Evolutionary conservation across 164 flowering plant species (phyloP), one percentile per base, ranked within the genome.

Genomic region (Berberis thunbergii): DNA sequence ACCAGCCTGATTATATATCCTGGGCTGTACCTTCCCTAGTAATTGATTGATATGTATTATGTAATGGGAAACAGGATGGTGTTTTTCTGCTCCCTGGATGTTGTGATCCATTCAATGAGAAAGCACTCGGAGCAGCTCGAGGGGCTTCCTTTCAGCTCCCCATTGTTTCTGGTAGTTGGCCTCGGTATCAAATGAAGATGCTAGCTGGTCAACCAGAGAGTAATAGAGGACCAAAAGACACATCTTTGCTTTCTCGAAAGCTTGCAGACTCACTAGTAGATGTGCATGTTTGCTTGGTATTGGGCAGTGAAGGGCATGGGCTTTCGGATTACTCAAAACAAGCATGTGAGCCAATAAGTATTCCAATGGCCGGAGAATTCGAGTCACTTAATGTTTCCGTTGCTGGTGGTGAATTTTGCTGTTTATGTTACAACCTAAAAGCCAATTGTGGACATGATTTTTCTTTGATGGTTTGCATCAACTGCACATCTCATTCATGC

Each of bases 321-420:
- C 85, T 93, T 43, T 88, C 97, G 1, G 81, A 81, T 72, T 59
- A 78, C 70, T 76, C 94, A 40, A 71, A 49, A 68, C 53, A 55
- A 41, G 70, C n/a, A 2, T 87, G 86, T 69, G 91, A 87, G 76
- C 86, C 90, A 46, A 75, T 93, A 60, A 82, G 80, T 80, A 90
- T 93, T 67, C 88, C 87, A 8, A 93, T 93, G 98, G 78, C 80
- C 1, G 97, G 85, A 49, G 69, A 78, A 3, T 90, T 79, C 43
- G 98, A 93, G 75, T 93, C 98, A 44, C 92, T 93, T 7, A 93
- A 93, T 79, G 97, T 93, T 57, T 84, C 98, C 0, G 91, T 93
- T 60, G 98, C 96, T 2, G 98, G 98, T 53, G 98, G 98, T 26
- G 26, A 7, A 93, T 93, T 73, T 90, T 93, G 75, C 69, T 93